Percentiles rank a stretch among this genome's conserved stretches.
Conservation (phyloP, 2,329 filamentous ascomycete species). For the Botrytis porri region DNA sequence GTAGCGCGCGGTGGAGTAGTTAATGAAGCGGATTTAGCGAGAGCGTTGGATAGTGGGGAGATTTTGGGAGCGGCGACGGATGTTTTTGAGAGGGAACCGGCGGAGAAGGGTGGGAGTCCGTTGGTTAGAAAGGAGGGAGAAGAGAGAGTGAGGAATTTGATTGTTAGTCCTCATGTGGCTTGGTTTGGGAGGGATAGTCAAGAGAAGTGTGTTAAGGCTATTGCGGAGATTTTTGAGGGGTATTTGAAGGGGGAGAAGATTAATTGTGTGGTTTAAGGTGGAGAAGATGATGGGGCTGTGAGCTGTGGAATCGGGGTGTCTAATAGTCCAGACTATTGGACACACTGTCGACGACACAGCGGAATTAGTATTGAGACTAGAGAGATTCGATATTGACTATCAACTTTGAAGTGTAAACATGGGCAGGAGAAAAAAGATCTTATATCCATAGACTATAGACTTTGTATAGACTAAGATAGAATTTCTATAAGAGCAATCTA, state of each 20-base stretch:
- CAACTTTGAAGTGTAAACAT: background rate
- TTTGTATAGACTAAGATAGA: background rate
- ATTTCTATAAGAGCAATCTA: background rate
- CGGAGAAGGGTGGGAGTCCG: background rate
- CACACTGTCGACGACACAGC: no score
- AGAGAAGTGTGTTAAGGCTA: background rate
- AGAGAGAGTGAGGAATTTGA: background rate
- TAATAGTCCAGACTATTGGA: no score
- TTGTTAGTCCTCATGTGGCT: constrained; percentile 9
- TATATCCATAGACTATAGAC: background rate
- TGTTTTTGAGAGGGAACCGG: constrained; percentile 2
- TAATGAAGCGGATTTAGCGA: background rate
- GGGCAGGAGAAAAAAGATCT: background rate
- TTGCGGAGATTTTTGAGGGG: background rate
- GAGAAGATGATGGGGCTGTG: no score
- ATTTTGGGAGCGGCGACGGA: constrained; percentile 9
- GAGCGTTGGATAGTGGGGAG: background rate
- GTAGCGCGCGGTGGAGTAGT: constrained; percentile 6
- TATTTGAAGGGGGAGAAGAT: background rate
- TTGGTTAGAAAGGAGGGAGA: background rate
- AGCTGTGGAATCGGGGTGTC: no score
- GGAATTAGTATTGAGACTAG: rapidly evolving
- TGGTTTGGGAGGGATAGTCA: constrained; percentile 13
- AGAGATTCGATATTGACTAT: no score
- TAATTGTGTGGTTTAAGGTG: background rate